A percentile compares a stretch with the other conserved stretches of the same genome.
These are phyloP conservation scores for Hypoxylon intermedium DNA, from an alignment of 495 filamentous ascomycete species.

Conservation along the genomic window DNA sequence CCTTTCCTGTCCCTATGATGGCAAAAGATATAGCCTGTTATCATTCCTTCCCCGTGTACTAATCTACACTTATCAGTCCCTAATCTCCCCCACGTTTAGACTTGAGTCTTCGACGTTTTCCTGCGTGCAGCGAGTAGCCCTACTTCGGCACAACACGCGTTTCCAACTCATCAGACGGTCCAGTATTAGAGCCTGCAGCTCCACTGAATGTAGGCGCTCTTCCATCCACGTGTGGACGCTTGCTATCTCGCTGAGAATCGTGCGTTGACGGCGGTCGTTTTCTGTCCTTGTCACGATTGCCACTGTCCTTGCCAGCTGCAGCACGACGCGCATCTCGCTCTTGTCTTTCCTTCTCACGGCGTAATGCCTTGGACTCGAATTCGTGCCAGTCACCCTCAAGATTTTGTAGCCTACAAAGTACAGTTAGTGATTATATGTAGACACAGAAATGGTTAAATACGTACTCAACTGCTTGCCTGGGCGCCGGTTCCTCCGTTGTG, in stretches of 20 bases:
- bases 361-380: conserved; percentile 94
- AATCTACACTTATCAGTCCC: too few species aligned
- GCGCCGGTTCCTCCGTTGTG: conserved; percentile 75
- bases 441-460: conserved; percentile 43
- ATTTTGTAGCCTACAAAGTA: conserved; percentile 68
- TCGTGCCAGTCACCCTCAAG: conserved; percentile 98
- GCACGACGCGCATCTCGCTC: conserved; percentile 74
- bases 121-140: not conserved
- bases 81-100: too few species aligned
- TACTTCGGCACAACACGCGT: conserved; percentile 5
- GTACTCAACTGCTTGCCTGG: conserved; percentile 84
- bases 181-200: conserved; percentile 14
- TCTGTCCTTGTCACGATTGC: conserved; percentile 55
- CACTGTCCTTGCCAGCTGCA: conserved; percentile 53
- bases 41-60: too few species aligned
- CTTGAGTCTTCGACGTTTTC: too few species aligned
- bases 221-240: conserved; percentile 52
- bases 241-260: conserved; percentile 47
- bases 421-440: conserved; percentile 26
- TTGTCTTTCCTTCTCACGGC: conserved; percentile 85
- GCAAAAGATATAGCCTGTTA: too few species aligned
- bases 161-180: conserved; percentile 13
- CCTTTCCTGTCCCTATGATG: too few species aligned
- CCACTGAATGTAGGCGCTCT: conserved; percentile 10
- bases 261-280: conserved; percentile 53